These are phyloP conservation scores for Dillenia turbinata DNA, from an alignment of 164 flowering plant genomes.

Conservation along the genomic window DNA sequence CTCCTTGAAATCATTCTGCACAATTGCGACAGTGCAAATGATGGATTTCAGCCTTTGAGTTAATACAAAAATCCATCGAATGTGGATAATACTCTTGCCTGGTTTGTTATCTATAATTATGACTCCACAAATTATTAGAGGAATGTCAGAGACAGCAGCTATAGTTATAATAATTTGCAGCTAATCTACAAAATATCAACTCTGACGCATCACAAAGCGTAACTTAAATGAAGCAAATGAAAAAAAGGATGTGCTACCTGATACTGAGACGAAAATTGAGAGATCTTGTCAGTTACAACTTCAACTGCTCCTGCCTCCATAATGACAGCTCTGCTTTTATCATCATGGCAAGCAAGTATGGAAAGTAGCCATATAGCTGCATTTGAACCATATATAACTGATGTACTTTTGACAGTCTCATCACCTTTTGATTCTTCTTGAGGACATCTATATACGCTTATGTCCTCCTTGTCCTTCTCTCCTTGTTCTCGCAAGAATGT, in stretches of 20 bases:
- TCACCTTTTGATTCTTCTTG: constrained; percentile 33
- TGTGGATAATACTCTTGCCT: too few relatives aligned
- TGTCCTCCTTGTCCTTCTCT: constrained; percentile 29
- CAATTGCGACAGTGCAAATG: neutral
- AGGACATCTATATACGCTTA: constrained; percentile 54
- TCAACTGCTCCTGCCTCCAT: constrained; percentile 97
- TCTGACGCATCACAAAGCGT: too few relatives aligned
- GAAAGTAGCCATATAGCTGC: constrained; percentile 80
- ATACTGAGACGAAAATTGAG: constrained; percentile 41
- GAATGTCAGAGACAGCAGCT: too few relatives aligned
- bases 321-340: constrained; percentile 53
- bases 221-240: too few relatives aligned
- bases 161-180: too few relatives aligned
- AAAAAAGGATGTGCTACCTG: constrained; percentile 46
- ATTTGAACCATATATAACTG: constrained; percentile 56
- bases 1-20: constrained; percentile 74
- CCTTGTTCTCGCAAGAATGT: constrained; percentile 20
- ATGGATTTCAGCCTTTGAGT: too few relatives aligned
- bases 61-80: too few relatives aligned
- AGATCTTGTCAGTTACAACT: constrained; percentile 74
- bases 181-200: too few relatives aligned
- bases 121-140: too few relatives aligned
- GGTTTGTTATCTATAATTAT: too few relatives aligned
- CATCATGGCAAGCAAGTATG: constrained; percentile 75
- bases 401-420: constrained; percentile 35